Base-by-base conservation (phyloP, 1,139 yeast species). In the Candida mesenterica region DNA sequence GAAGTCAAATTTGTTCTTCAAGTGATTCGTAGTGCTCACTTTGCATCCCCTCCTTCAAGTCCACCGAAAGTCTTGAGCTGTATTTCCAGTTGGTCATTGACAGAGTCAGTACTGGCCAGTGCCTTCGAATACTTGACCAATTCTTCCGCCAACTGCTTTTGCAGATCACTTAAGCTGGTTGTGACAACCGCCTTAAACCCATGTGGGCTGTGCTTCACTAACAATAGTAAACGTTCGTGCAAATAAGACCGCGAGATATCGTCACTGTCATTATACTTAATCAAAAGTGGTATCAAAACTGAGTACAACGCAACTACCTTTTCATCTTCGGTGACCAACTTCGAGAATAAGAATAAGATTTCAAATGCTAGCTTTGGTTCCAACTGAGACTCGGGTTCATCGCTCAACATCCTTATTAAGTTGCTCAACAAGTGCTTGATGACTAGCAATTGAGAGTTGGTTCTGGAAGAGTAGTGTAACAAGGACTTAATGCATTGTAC, bases 401-500 rank as follows among this genome's bases (percentile, higher is more conserved):
- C 44, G 10, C 52, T 51, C 30, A 65, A 44, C 5, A 46, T 34
- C 13, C 48, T 50, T 13, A 65, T 47, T n/a, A 66, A 43, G 8
- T 43, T 44, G 12, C 46, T 38, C 7, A 79, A 49, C 37, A 78
- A 56, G 24, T 50, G 42, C 30, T 57, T 57, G 33, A 72, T 42
- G 4, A 65, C 55, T 13, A 44, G 55, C 39, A 45, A 55, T 48
- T 42, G 62, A 45, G 32, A 57, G 28, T 30, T 46, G 5, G 40
- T 40, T 24, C 50, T 57, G 12, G 55, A 51, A 2, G 69, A 59
- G 13, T 73, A 56, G 15, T 65, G 68, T 27, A 84, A 66, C 44
- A 83, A 65, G 0, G 81, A 67, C 39, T 72, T 77, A 28, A 82
- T 62, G 32, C 88, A 75, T 43, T 77, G 84, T 4, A 79, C 61